These are phyloP conservation scores for Salvia rosmarinus DNA, from an alignment of 257 asterid genomes.

Conservation along the genomic window DNA sequence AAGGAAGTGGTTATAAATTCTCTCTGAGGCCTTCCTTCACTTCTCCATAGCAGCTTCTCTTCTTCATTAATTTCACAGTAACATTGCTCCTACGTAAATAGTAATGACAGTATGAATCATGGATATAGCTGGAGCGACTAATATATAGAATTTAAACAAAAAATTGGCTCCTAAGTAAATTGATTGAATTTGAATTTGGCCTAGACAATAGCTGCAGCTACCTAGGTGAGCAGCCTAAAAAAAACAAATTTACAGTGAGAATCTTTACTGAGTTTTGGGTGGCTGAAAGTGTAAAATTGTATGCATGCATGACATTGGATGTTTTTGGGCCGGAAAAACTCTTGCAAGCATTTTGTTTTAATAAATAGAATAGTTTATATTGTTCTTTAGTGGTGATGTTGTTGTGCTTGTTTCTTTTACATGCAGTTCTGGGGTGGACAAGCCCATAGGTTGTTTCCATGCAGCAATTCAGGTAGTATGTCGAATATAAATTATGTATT, in stretches of 20 bases:
- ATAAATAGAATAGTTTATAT: neutral
- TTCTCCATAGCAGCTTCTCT: neutral
- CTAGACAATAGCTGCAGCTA: neutral
- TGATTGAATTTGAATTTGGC: neutral
- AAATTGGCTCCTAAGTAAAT: neutral
- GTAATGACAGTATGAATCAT: neutral
- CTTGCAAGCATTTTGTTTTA: neutral
- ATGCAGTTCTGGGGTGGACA: slow-evolving; percentile 66
- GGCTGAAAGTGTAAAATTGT: neutral
- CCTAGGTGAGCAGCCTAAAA: neutral
- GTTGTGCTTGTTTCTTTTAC: slow-evolving; percentile 9
- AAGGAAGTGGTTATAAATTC: slow-evolving; percentile 31
- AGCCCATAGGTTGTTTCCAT: slow-evolving; percentile 80
- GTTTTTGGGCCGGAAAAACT: neutral
- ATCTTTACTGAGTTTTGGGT: neutral
- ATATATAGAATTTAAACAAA: neutral
- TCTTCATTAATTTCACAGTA: slow-evolving; percentile 5
- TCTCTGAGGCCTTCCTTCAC: neutral
- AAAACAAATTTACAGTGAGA: neutral
- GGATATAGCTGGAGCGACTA: neutral
- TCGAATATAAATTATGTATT: neutral
- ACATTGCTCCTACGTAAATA: too few relatives aligned
- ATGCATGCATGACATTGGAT: neutral
- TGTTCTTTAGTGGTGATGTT: neutral
- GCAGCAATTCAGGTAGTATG: slow-evolving; percentile 73